Evolutionary conservation across 2,329 filamentous ascomycete species (phyloP), one percentile per base, ranked within the genome.

Genomic region (Aureobasidium subglaciale): DNA sequence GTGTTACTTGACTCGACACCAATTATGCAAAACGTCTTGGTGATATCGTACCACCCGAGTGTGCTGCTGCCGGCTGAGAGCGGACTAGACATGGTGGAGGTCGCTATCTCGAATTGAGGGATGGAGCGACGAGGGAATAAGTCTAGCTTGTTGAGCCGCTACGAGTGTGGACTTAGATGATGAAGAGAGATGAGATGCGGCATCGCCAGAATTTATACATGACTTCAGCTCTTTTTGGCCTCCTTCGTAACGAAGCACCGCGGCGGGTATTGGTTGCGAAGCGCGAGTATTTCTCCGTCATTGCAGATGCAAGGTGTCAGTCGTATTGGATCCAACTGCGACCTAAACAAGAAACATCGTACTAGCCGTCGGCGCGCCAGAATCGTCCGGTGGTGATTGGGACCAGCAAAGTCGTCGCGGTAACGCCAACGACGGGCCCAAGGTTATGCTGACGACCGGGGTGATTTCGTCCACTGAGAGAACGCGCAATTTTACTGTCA

Each of bases 11-110:
- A 45, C 30, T 43, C 40, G 11, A 55, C 22, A n/a, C 35, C 50
- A 29, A 55, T 55, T 29, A 55, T 22, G 40, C 50, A 55, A 40
- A 35, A 55, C 8, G 50, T 55, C 27, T 45, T 55, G 34, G 50
- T 35, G 16, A 20, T 7, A 45, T 55, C 50, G 24, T 37, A 45
- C 50, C 50, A 55, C 22, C 27, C 37, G 8, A 42, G 15, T 34
- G 37, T 9, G 16, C 25, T 24, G 37, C 49, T 41, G 16, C 34
- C 27, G 3, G 25, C 24, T 4, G 48, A 40, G 16, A 25, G 2
- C 11, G 48, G 48, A 7, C 34, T 52, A 8, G 34, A 52, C 48
- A 52, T 52, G 3, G 13, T 52, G 48, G 11, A 8, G 16, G 15
- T 52, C 24, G 48, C 20, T 30, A 25, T 40, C 7, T 27, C 22